These are phyloP conservation scores for Rhytidhysteron rufulum DNA, from an alignment of 2,329 filamentous ascomycete genomes.

Conservation along the genomic window DNA sequence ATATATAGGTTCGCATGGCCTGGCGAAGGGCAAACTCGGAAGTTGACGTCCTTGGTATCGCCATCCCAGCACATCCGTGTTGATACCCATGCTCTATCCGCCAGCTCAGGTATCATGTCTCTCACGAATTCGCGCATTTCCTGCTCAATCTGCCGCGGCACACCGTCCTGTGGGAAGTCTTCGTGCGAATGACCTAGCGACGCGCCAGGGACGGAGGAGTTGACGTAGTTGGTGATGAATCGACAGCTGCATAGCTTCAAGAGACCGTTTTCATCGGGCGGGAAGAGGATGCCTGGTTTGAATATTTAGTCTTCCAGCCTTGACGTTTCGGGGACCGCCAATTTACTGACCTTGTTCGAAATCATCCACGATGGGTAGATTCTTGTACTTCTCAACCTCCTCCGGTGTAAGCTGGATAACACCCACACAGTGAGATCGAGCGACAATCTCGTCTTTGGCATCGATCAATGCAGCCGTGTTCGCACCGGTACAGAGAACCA, in stretches of 20 bases:
- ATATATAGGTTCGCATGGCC: no score
- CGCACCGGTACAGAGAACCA: constrained; percentile 12
- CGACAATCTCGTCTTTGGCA: constrained; percentile 15
- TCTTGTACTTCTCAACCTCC: constrained; percentile 21
- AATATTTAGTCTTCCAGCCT: no score
- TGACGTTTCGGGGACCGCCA: no score
- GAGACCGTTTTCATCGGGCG: constrained; percentile 14
- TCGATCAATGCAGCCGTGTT: constrained; percentile 11
- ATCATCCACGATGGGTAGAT: constrained; percentile 19
- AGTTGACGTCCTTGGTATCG: no score
- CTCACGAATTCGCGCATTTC: no score
- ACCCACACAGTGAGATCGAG: constrained; percentile 19
- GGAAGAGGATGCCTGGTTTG: constrained; percentile 13
- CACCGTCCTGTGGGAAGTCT: constrained; percentile 1
- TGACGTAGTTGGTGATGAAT: constrained; percentile 13
- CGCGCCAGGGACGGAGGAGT: constrained; percentile 1
- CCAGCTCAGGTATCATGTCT: no score
- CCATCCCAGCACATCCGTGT: no score
- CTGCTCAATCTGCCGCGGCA: not conserved
- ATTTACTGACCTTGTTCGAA: constrained; percentile 13
- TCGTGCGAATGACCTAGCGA: not conserved
- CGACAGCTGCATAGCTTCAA: constrained; percentile 15
- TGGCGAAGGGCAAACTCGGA: no score
- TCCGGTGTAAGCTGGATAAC: constrained; percentile 22
- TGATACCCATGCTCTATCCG: no score